Evolutionary conservation across 768 basidiomycete genomes (phyloP).

Genomic region (Myochromella boudieri): DNA sequence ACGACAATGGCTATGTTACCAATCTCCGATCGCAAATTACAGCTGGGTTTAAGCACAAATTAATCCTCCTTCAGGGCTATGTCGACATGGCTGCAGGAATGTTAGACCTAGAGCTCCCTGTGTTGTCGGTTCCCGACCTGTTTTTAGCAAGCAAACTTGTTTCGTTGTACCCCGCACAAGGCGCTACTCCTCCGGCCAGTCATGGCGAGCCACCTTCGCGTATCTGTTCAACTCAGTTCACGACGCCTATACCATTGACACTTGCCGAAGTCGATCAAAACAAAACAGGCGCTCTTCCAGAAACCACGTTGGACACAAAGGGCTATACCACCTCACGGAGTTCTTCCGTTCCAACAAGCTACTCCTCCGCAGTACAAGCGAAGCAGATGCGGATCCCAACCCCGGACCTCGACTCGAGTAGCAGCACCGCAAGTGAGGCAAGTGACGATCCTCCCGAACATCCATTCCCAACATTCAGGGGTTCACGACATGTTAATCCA

Average conservation of each 20-base stretch:
- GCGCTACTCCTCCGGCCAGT: neutral
- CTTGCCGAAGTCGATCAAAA: slow-evolving; percentile 24
- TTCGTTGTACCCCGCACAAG: slow-evolving; percentile 18
- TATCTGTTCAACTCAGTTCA: slow-evolving; percentile 3
- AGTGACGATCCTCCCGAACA: slow-evolving; percentile 34
- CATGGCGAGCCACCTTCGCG: slow-evolving; percentile 8
- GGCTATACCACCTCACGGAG: slow-evolving; percentile 8
- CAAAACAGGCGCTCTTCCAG: too few species aligned
- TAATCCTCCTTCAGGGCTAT: slow-evolving; percentile 65
- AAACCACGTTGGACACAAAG: slow-evolving; percentile 22
- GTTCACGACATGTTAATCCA: slow-evolving; percentile 48
- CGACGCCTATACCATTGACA: slow-evolving; percentile 5
- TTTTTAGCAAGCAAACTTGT: slow-evolving; percentile 60
- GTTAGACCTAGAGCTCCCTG: slow-evolving; percentile 53
- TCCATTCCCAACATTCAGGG: slow-evolving; percentile 32
- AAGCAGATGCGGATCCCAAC: slow-evolving; percentile 29
- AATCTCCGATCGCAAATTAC: slow-evolving; percentile 64
- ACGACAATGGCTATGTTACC: slow-evolving; percentile 72
- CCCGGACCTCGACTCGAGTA: slow-evolving; percentile 42
- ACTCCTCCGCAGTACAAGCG: slow-evolving; percentile 44
- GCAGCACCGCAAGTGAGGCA: slow-evolving; percentile 45
- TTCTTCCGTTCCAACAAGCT: slow-evolving; percentile 29
- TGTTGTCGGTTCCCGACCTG: slow-evolving; percentile 52
- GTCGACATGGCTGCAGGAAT: slow-evolving; percentile 60
- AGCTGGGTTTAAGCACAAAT: slow-evolving; percentile 61